Conservation (phyloP, 225 moss, liverwort and hornwort genomes). For the Marchantia polymorpha region DNA sequence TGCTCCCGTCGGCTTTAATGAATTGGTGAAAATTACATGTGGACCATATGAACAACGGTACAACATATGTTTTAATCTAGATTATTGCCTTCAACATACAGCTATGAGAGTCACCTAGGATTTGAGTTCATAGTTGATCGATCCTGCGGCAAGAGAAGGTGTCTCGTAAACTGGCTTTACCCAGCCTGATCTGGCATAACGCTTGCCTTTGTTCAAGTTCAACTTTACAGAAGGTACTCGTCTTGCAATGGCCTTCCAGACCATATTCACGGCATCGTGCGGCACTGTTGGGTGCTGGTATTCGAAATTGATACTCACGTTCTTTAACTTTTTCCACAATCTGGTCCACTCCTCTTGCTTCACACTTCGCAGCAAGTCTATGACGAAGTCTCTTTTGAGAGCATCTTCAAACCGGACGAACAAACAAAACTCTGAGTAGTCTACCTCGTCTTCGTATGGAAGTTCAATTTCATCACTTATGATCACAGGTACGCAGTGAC, state of each 20-base stretch:
- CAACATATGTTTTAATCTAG: neutral
- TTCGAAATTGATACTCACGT: conserved; percentile 21
- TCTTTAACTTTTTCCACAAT: conserved; percentile 23
- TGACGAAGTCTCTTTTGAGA: conserved; percentile 34
- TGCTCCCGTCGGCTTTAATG: conserved; percentile 24
- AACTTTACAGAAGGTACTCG: conserved; percentile 26
- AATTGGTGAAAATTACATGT: conserved; percentile 31
- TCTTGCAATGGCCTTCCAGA: conserved; percentile 27
- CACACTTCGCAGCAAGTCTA: conserved; percentile 20
- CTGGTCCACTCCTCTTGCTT: conserved; percentile 21
- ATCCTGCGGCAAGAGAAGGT: neutral
- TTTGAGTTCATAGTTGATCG: conserved; percentile 10
- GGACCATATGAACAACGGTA: conserved; percentile 18
- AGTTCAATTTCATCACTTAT: conserved; percentile 60
- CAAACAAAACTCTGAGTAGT: conserved; percentile 54
- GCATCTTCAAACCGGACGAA: conserved; percentile 52
- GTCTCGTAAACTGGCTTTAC: conserved; percentile 4
- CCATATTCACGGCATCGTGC: conserved; percentile 26
- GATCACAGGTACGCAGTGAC: conserved; percentile 59
- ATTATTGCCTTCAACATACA: conserved; percentile 9
- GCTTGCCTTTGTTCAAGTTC: conserved; percentile 30
- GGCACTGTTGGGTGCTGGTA: conserved; percentile 27
- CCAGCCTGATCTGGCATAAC: conserved; percentile 45
- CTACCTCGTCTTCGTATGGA: conserved; percentile 55
- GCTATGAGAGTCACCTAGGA: conserved; percentile 1